Evolutionary conservation across 1,284 basidiomycete genomes (phyloP), one percentile per base, ranked within the genome.

Genomic region (Termitomyces sp.): DNA sequence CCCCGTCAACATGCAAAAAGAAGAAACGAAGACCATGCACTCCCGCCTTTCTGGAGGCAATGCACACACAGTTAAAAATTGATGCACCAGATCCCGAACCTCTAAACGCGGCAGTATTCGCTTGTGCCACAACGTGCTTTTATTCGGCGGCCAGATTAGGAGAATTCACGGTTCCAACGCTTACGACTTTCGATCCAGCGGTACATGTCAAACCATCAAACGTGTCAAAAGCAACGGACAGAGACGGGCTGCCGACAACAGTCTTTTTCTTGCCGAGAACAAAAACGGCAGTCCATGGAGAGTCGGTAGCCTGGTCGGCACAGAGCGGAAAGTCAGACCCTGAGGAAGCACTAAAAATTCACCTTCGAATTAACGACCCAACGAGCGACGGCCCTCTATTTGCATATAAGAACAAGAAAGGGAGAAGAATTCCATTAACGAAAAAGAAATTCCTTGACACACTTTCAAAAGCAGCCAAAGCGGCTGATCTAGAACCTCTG

Each of bases 61-160:
- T 71, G 3, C 38, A 26, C 0, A 5, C 19, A 0, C 39, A 59
- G 0, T 60, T 73, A 3, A 46, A 66, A 34, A 46, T 65, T 0
- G 5, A 16, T 19, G 9, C 18, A 1, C 3, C 7, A 1, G 9
- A 38, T 3, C 18, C 18, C 7, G n/a, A 49, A 0, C 64, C 65
- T 0, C 52, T 72, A 0, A 64, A 75, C 33, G 62, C 65, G 0
- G 68, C 72, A 0, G 59, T 69, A 0, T 67, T 52, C 28, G 63
- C 67, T 0, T 74, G 70, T 44, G 58, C 69, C 0, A 69, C 68
- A 0, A 65, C 66, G 0, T 50, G 54, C 9, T 74, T 76, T 57
- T 76, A 60, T 21, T 52, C 57, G 0, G 54, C 62, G 0, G 64
- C 68, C 0, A 50, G 68, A 0, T 13, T 68, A 0, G 71, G 71